Conservation (phyloP, 2,329 filamentous ascomycete genomes). For the Diaporthe capsici region DNA sequence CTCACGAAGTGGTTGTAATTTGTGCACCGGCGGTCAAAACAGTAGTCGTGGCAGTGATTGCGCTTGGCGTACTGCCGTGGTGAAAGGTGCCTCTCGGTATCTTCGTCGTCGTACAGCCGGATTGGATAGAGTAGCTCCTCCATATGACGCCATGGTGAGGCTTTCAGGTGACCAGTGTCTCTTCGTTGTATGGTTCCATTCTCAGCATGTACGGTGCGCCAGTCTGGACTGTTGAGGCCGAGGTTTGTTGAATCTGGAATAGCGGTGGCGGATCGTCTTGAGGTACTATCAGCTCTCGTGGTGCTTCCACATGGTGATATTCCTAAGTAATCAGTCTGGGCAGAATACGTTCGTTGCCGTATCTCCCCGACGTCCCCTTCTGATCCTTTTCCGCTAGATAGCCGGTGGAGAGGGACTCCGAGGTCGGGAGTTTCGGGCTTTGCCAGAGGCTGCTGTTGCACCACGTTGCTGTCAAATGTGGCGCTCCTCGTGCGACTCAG, state of each 20-base stretch:
- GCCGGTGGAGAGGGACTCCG: not conserved
- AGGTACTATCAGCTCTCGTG: not conserved
- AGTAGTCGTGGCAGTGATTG: not conserved
- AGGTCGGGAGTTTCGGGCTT: not conserved
- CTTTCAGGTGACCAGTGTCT: slow-evolving; percentile 12
- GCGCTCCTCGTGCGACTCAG: not conserved
- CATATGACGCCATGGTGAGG: slow-evolving; percentile 48
- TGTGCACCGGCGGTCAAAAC: slow-evolving; percentile 8
- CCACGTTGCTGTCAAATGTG: not conserved
- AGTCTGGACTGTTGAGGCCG: not conserved
- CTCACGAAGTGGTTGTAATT: slow-evolving; percentile 14
- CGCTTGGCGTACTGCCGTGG: slow-evolving; percentile 43
- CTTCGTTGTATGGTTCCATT: not conserved
- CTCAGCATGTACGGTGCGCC: not conserved
- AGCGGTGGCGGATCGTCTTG: not conserved
- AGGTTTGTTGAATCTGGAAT: not conserved
- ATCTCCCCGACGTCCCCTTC: not conserved
- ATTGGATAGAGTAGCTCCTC: slow-evolving; percentile 45
- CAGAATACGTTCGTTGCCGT: not conserved
- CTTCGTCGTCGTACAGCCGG: slow-evolving; percentile 44
- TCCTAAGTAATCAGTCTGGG: not conserved
- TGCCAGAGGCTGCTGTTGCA: not conserved
- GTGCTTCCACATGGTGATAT: not conserved
- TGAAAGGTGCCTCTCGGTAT: slow-evolving; percentile 36
- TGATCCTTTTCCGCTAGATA: not conserved